A percentile compares a stretch with the other conserved stretches of the same genome.
phyloP scores from a whole-genome alignment of 2,329 filamentous ascomycete species.

The Pyrenophora graminea region DNA sequence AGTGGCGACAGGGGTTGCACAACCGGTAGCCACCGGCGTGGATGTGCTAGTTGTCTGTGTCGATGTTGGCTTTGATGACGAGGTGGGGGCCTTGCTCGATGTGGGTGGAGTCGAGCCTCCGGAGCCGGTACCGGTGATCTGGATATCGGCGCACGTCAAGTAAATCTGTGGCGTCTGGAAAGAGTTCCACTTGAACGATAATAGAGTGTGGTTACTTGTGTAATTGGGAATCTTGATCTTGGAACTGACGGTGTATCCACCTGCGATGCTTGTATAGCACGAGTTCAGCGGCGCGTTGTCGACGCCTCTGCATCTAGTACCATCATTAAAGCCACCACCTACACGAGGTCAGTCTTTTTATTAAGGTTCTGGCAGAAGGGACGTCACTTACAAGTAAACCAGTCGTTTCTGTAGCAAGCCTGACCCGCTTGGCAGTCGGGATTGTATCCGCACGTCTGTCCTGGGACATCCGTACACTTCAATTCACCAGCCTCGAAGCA shows the following conservation, averaged over 20 bases:
- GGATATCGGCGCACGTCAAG: constrained; percentile 40
- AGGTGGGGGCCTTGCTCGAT: constrained; percentile 20
- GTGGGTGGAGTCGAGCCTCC: constrained; percentile 17
- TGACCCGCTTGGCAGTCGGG: constrained; percentile 37
- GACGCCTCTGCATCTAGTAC: constrained; percentile 33
- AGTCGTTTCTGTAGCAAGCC: constrained; percentile 41
- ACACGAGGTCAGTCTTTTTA: not conserved
- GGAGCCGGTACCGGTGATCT: constrained; percentile 28
- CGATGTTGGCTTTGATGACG: constrained; percentile 16
- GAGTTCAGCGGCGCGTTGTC: constrained; percentile 40
- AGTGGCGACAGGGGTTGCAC: constrained; percentile 32
- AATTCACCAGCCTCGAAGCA: constrained; percentile 36
- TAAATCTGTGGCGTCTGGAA: constrained; percentile 43
- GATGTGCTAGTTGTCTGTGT: constrained; percentile 18
- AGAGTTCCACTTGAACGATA: constrained; percentile 41
- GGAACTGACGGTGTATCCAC: constrained; percentile 40
- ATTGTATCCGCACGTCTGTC: constrained; percentile 37
- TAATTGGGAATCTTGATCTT: constrained; percentile 43
- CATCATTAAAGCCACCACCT: constrained; percentile 34
- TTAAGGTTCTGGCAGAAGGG: rapidly evolving
- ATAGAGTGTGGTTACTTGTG: constrained; percentile 36
- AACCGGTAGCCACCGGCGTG: constrained; percentile 19
- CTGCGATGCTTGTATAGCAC: constrained; percentile 42
- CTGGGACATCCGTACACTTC: constrained; percentile 39
- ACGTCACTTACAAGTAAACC: constrained; percentile 35